Evolutionary conservation across 2,329 filamentous ascomycete genomes (phyloP), one percentile per base, ranked within the genome.

Genomic region (Beauveria varroae): DNA sequence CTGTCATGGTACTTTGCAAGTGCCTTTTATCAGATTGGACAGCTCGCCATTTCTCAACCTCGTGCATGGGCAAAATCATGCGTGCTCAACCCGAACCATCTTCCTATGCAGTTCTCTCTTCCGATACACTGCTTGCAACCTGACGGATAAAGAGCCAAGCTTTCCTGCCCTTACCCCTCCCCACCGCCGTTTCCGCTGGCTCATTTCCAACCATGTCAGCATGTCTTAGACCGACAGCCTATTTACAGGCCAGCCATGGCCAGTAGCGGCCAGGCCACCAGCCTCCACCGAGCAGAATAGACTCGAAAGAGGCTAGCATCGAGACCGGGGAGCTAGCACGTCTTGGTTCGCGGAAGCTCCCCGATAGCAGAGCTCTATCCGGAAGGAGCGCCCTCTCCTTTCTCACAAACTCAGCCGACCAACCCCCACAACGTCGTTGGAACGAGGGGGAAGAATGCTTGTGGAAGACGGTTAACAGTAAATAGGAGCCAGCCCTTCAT

Each of bases 151-250:
- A 16, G 34, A 37, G 34, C 34, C 34, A 14, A 37, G 12, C 1
- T 4, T 37, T 37, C 5, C 30, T 34, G 30, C 10, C 30, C 30
- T 34, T 5, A 12, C 3, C 30, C 34, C 22, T 22, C 41, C 40
- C 43, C 28, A 37, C 43, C 54, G 26, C 43, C 28, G 40, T 28
- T 34, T 37, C 54, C 56, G 30, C 44, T 20, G 46, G 46, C 46
- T 58, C 37, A 58, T 58, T 50, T 58, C 56, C 56, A 58, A 30
- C 55, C 26, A 58, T 58, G 55, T 58, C 55, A 12, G 30, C 30
- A 16, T 37, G 34, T 37, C 34, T 37, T 37, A 37, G 14, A 37
- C 34, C 14, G 34, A 37, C 12, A 37, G 34, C 34, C 34, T 16
- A 37, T 37, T 50, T 50, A 58, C 30, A 41, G 47, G 47, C 47